These are phyloP conservation scores for Trametes gibbosa DNA, from an alignment of 768 basidiomycete species.

Conservation along the genomic window DNA sequence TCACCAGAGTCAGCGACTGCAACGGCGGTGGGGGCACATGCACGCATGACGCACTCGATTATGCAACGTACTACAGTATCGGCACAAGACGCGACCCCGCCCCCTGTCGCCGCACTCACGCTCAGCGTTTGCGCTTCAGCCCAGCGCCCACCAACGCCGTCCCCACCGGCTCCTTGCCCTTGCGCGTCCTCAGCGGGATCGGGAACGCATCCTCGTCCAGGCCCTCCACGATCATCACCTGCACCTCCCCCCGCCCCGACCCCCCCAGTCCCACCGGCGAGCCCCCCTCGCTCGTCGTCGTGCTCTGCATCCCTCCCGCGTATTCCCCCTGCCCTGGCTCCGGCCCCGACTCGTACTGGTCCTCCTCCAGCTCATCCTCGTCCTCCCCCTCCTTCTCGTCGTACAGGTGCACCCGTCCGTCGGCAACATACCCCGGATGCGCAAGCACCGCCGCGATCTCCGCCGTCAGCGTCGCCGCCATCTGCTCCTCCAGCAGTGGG, in stretches of 20 bases:
- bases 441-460: slow-evolving; percentile 81
- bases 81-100: neutral
- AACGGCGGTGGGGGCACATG: neutral
- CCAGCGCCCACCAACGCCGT: slow-evolving; percentile 34
- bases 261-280: slow-evolving; percentile 3
- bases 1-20: too few species aligned
- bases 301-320: slow-evolving; percentile 27
- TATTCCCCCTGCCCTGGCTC: slow-evolving; percentile 51
- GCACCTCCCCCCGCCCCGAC: slow-evolving; percentile 12
- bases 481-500: slow-evolving; percentile 49
- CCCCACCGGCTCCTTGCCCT: slow-evolving; percentile 51
- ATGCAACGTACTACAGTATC: slow-evolving; percentile 16
- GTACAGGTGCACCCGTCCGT: slow-evolving; percentile 45
- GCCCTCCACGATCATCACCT: slow-evolving; percentile 23
- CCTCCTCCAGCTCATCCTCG: slow-evolving; percentile 45
- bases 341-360: slow-evolving; percentile 36
- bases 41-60: slow-evolving; percentile 13
- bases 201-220: slow-evolving; percentile 65
- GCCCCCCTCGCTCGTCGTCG: slow-evolving; percentile 1
- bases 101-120: neutral
- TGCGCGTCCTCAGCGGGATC: slow-evolving; percentile 66
- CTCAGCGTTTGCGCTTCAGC: slow-evolving; percentile 65
- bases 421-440: slow-evolving; percentile 36
- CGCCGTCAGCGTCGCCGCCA: slow-evolving; percentile 70
- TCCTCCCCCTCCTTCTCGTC: slow-evolving; percentile 54